Base-by-base conservation (phyloP, 2,329 filamentous ascomycete genomes). In the Blastomyces parvus region DNA sequence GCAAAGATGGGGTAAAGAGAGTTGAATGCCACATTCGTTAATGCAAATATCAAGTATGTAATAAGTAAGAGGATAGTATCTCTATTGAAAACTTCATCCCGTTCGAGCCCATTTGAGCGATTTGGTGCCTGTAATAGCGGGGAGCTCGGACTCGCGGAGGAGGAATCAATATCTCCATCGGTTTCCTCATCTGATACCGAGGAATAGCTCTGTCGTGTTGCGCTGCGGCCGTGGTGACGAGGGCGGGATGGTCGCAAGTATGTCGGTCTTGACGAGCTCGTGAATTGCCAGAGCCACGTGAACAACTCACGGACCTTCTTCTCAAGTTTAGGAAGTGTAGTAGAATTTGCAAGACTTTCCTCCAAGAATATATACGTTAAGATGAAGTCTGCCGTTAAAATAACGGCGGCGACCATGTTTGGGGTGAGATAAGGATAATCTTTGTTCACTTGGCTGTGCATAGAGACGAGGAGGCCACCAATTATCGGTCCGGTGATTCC, bases 11-110 rank as follows among this genome's bases (percentile, higher is more conserved):
- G 94, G 70, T 95, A 99, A 0, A 99, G 80, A 22, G 90, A 93
- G 76, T 96, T 97, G 82, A 92, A 99, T 3, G 91, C 91, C 67
- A 97, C 91, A 74, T 97, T 97, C 65, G 89, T 87, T 5, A 99
- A 82, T 71, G 97, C 92, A 72, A 97, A 99, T 59, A 97, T 88
- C 53, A 97, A 84, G 71, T 96, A 97, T 0, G 92, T 95, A 61
- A 85, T 74, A 6, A 99, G 83, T 0, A 99, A 83, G 2, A 95
- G 79, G 14, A 97, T 74, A 0, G 91, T 96, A 64, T 94, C 91
- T 63, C 86, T 83, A 70, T 90, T 96, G 60, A 93, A 81, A 1
- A 96, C 77, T 60, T 85, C 80, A 46, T 83, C 83, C 30, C 77
- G 79, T 1, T 80, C 79, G 13, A 87, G 76, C n/a, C 78, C 79